Evolutionary conservation across 768 basidiomycete genomes (phyloP).

Genomic region (Favolaschia claudopus): DNA sequence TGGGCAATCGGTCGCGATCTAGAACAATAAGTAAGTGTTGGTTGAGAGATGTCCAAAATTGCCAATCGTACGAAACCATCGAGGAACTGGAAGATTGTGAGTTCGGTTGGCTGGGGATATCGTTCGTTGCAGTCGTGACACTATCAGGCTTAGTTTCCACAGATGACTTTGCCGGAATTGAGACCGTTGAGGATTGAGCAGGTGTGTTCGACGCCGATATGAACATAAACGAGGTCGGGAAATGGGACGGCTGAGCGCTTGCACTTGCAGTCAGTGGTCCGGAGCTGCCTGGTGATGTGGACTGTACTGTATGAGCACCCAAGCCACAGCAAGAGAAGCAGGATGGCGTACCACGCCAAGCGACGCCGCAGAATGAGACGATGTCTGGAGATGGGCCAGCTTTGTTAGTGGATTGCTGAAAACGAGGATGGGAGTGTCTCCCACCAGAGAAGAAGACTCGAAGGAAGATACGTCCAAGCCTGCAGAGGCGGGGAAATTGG

Average conservation of each 20-base stretch:
- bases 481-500: slow-evolving; percentile 6
- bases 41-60: too few relatives aligned
- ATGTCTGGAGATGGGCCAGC: background rate
- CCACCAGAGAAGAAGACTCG: slow-evolving; percentile 1
- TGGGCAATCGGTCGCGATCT: too few relatives aligned
- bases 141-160: background rate
- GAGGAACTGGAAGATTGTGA: background rate
- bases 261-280: background rate
- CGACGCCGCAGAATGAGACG: background rate
- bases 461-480: slow-evolving; percentile 10
- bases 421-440: background rate
- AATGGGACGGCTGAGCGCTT: background rate
- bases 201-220: background rate
- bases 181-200: background rate
- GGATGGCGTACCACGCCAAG: background rate
- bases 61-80: slow-evolving; percentile 8
- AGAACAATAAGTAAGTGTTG: too few relatives aligned
- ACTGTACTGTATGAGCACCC: background rate
- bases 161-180: background rate
- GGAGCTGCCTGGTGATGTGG: background rate
- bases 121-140: background rate
- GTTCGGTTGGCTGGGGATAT: too few relatives aligned
- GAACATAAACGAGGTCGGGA: slow-evolving; percentile 6
- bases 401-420: background rate
- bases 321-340: background rate